Conservation (phyloP, 2,329 filamentous ascomycete species). For the Orbilia blumenaviensis region DNA sequence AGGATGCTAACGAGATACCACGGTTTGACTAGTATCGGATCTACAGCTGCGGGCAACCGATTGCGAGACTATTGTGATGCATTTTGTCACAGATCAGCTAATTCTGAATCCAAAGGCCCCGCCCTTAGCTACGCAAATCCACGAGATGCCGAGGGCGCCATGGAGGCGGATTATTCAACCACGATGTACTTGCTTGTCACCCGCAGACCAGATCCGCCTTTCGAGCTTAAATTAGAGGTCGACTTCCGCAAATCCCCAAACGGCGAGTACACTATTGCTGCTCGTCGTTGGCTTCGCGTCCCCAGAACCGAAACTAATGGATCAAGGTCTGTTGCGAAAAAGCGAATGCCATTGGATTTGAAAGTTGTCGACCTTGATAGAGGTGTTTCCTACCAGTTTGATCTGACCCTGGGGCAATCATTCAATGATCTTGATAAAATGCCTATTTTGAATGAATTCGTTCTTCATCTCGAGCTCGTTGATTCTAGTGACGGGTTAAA, state of each 20-base stretch:
- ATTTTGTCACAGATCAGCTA: neutral
- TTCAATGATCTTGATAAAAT: conserved; percentile 54
- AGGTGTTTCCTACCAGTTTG: conserved; percentile 56
- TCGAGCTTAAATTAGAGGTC: conserved; percentile 54
- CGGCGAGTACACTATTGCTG: conserved; percentile 50
- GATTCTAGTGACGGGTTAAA: conserved; percentile 50
- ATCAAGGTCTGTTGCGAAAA: conserved; percentile 25
- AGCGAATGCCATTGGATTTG: conserved; percentile 54
- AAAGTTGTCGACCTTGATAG: conserved; percentile 56
- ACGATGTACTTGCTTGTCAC: conserved; percentile 41
- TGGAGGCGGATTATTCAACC: conserved; percentile 50
- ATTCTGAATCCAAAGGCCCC: neutral
- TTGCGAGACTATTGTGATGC: conserved; percentile 32
- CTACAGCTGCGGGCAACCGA: conserved; percentile 28
- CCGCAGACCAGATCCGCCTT: conserved; percentile 31
- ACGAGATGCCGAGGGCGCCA: conserved; percentile 1
- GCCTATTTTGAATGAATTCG: conserved; percentile 56
- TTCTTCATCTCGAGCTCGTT: conserved; percentile 55
- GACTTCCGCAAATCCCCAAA: conserved; percentile 52
- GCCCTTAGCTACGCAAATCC: conserved; percentile 25
- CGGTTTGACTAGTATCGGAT: conserved; percentile 33
- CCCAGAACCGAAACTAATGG: conserved; percentile 11
- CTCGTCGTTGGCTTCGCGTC: conserved; percentile 54
- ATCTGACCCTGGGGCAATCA: conserved; percentile 51
- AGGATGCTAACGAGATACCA: neutral